A percentile compares a stretch with the other conserved stretches of the same genome.
These are phyloP conservation scores for Neurospora discreta DNA, from an alignment of 495 filamentous ascomycete genomes.

Conservation along the genomic window DNA sequence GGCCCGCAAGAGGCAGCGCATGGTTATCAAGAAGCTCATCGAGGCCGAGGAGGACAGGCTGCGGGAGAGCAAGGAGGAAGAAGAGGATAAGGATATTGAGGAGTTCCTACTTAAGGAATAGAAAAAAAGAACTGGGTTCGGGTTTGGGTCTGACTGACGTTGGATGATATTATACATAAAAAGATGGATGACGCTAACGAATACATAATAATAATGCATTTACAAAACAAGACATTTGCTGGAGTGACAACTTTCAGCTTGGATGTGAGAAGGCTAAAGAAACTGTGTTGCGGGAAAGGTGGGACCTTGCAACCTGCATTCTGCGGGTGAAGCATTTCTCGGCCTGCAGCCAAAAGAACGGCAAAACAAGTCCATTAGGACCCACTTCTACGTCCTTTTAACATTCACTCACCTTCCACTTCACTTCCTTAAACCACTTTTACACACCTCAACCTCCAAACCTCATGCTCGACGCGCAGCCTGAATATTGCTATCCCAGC, in stretches of 20 bases:
- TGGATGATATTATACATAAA: not conserved
- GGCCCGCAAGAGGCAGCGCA: slow-evolving; percentile 50
- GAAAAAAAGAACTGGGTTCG: not conserved
- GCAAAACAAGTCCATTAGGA: not conserved
- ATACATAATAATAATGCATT: not conserved
- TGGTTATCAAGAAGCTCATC: slow-evolving; percentile 45
- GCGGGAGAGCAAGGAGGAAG: slow-evolving; percentile 36
- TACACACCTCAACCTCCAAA: not conserved
- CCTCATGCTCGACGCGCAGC: not conserved
- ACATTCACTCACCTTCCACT: not conserved
- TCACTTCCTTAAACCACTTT: not conserved
- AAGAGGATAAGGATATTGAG: slow-evolving; percentile 60
- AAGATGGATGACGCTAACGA: not conserved
- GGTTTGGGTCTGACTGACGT: not conserved
- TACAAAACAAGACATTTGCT: not conserved
- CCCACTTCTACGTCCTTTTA: not conserved
- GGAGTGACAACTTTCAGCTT: not conserved
- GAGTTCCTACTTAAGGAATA: slow-evolving; percentile 50
- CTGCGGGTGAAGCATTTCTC: not conserved
- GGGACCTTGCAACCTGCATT: not conserved
- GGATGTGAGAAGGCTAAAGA: not conserved
- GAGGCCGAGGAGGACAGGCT: slow-evolving; percentile 39
- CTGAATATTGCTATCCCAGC: not conserved
- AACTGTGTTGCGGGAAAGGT: not conserved
- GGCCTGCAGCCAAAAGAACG: not conserved